phyloP scores from a whole-genome alignment of 1,284 basidiomycete species.

The Sanghuangporus sanghuang region DNA sequence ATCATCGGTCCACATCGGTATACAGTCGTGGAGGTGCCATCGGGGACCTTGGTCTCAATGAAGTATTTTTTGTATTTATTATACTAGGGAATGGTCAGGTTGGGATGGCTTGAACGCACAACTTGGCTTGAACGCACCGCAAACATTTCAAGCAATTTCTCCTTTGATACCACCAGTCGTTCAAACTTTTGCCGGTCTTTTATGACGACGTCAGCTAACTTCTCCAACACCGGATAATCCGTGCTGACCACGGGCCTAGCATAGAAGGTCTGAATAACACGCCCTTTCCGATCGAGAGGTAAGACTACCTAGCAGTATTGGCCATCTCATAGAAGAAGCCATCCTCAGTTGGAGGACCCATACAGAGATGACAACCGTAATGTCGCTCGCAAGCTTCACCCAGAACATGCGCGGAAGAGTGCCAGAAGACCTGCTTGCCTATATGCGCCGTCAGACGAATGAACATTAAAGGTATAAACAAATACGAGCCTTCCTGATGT shows the following conservation, averaged over 20 bases:
- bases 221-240: slow-evolving; percentile 90
- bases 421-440: slow-evolving; percentile 97
- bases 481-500: slow-evolving; percentile 74
- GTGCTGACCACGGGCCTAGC: slow-evolving; percentile 65
- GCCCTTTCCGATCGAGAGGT: not conserved
- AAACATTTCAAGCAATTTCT: slow-evolving; percentile 96
- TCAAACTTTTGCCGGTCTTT: slow-evolving; percentile 99
- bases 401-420: slow-evolving; percentile 98
- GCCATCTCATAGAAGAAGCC: slow-evolving; percentile 99
- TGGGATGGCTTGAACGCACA: not conserved
- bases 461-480: not conserved
- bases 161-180: slow-evolving; percentile 89
- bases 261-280: slow-evolving; percentile 1
- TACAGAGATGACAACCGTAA: slow-evolving; percentile 96
- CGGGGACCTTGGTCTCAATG: slow-evolving; percentile 93
- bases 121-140: slow-evolving; percentile 44
- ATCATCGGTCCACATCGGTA: slow-evolving; percentile 99
- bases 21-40: slow-evolving; percentile 95
- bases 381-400: slow-evolving; percentile 96
- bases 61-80: slow-evolving; percentile 99
- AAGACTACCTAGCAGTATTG: slow-evolving; percentile 56
- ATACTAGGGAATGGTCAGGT: slow-evolving; percentile 58
- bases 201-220: slow-evolving; percentile 80
- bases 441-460: slow-evolving; percentile 5
- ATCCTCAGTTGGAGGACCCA: slow-evolving; percentile 96